Conservation (phyloP, 1,284 basidiomycete genomes). For the Xerocomus amazonicus region DNA sequence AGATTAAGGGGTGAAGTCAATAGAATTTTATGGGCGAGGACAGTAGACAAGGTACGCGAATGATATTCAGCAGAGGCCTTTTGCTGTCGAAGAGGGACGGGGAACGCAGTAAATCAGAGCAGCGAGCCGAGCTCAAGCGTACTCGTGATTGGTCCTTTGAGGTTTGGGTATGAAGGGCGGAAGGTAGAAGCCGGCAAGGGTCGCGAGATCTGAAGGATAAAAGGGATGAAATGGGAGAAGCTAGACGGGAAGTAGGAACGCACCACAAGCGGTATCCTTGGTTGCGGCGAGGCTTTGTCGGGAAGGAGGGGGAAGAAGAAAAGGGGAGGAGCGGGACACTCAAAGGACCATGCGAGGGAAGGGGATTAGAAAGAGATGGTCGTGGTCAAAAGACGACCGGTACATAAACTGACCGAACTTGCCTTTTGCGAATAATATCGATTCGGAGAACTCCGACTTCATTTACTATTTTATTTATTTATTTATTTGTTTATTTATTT, state of each 20-base stretch:
- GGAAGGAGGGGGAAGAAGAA: slow-evolving; percentile 35
- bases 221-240: neutral
- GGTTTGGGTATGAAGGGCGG: slow-evolving; percentile 40
- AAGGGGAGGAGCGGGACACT: slow-evolving; percentile 36
- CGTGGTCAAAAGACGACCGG: slow-evolving; percentile 28
- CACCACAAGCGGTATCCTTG: slow-evolving; percentile 82
- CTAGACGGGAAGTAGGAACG: slow-evolving; percentile 3
- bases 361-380: slow-evolving; percentile 17
- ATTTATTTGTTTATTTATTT: slow-evolving; percentile 13
- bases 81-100: slow-evolving; percentile 20
- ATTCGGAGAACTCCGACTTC: slow-evolving; percentile 27
- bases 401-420: slow-evolving; percentile 27
- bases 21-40: slow-evolving; percentile 16
- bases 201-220: slow-evolving; percentile 75
- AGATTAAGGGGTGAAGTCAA: slow-evolving; percentile 19
- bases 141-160: slow-evolving; percentile 35
- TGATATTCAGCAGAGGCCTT: slow-evolving; percentile 51
- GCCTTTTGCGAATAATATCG: slow-evolving; percentile 19
- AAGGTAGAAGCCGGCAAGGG: slow-evolving; percentile 81
- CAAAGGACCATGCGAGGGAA: slow-evolving; percentile 37
- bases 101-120: slow-evolving; percentile 35
- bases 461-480: neutral
- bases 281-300: slow-evolving; percentile 50
- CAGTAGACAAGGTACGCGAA: slow-evolving; percentile 45
- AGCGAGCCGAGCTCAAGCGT: slow-evolving; percentile 75